These are phyloP conservation scores for Alloteropsis semialata DNA, from an alignment of 176 grass and related monocot species.

Conservation along the genomic window DNA sequence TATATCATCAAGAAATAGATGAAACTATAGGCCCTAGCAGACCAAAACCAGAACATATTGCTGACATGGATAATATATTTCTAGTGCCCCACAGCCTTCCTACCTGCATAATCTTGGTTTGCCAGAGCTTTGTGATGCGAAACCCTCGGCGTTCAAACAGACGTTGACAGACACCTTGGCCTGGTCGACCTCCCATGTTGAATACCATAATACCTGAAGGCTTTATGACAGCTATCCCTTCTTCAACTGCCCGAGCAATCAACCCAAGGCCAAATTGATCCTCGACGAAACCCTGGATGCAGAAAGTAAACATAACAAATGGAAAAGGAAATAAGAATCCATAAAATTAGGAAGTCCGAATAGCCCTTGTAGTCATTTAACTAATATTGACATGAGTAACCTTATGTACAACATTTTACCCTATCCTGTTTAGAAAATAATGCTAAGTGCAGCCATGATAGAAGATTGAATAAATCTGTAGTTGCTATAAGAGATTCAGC, in stretches of 20 bases:
- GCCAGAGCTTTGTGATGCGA: constrained; percentile 89
- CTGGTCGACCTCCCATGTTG: constrained; percentile 97
- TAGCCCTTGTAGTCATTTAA: neutral
- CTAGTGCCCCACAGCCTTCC: neutral
- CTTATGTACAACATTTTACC: neutral
- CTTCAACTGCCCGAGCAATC: constrained; percentile 98
- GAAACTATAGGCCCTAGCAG: constrained; percentile 9
- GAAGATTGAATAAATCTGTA: neutral
- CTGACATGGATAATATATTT: constrained; percentile 13
- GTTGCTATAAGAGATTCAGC: neutral
- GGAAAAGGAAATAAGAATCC: neutral
- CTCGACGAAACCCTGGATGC: constrained; percentile 81
- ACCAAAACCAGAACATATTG: constrained; percentile 8
- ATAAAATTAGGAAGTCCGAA: neutral
- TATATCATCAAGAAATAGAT: constrained; percentile 1
- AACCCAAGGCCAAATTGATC: constrained; percentile 96
- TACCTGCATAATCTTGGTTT: constrained; percentile 99
- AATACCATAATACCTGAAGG: constrained; percentile 92
- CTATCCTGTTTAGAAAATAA: neutral
- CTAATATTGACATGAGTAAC: neutral
- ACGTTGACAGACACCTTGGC: constrained; percentile 89
- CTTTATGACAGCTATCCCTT: constrained; percentile 98
- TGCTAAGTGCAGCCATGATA: neutral
- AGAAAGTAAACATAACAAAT: constrained; percentile 26
- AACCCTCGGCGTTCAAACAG: constrained; percentile 91